Base-by-base conservation (phyloP, 305 asterid genomes). In the Ilex paraguariensis region DNA sequence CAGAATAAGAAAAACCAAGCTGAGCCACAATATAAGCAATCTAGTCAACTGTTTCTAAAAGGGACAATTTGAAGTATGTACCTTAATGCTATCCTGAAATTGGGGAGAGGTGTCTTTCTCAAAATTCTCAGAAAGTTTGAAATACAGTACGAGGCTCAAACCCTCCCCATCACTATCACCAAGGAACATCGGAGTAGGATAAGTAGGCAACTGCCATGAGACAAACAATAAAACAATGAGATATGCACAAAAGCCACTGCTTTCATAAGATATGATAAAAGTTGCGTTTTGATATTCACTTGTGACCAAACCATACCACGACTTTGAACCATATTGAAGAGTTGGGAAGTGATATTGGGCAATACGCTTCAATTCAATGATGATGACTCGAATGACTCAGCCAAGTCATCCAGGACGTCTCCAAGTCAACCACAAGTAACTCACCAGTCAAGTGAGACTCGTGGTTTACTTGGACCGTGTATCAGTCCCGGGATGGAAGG, bases 101-200 rank as follows among this genome's bases (percentile, higher is more conserved):
- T 94, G 95, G 15, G 93, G 74, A 55, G 97, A 86, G 31, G 72
- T 50, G 51, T 88, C 96, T 57, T 77, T 77, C 79, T 88, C 93
- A 12, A 62, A 83, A 66, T 60, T 84, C 62, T 94, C 96, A 2
- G 89, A 80, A 65, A 94, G 75, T 76, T 74, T 83, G 59, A 88
- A 94, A 63, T 90, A 90, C 15, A 94, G 61, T 2, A 94, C 97
- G 16, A 94, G 95, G 81, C 90, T 90, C 79, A 90, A 68, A 75
- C 96, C 95, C 78, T 94, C 97, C 44, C 99, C 98, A 8, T 90
- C 96, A 39, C 79, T 58, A 64, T 94, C 99, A 51, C 99, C 97
- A 54, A 86, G 82, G 83, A 94, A 94, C 96, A 94, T 90, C 28
- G 91, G 91, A 6, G 95, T 82, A 3, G 95, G 87, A 81, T 94